Evolutionary conservation across 495 filamentous ascomycete species (phyloP).

Genomic region (Letharia columbiana): DNA sequence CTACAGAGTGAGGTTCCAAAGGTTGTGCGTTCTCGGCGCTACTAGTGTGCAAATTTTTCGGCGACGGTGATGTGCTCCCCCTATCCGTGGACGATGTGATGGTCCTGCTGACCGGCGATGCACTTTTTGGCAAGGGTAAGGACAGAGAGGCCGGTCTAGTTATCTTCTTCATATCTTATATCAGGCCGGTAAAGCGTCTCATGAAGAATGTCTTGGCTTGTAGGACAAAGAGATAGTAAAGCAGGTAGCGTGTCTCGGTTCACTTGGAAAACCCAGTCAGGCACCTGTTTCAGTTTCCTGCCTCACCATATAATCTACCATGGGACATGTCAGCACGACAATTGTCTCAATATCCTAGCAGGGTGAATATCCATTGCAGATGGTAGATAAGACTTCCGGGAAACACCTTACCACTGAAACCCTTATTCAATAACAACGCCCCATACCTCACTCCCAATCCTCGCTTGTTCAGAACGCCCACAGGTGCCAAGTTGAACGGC

Average conservation of each 20-base stretch:
- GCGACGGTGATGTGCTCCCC: conserved; percentile 14
- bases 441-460: not conserved
- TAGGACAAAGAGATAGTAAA: not conserved
- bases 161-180: conserved; percentile 5
- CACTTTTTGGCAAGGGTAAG: conserved; percentile 17
- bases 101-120: conserved; percentile 19
- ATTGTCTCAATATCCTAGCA: not conserved
- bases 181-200: not conserved
- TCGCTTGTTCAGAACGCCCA: not conserved
- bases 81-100: conserved; percentile 19
- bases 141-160: conserved; percentile 17
- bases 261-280: not conserved
- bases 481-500: not conserved
- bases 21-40: conserved; percentile 5
- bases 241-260: not conserved
- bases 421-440: not conserved
- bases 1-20: conserved; percentile 4
- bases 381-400: not conserved
- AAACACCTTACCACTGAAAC: not conserved
- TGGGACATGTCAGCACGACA: not conserved
- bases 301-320: not conserved
- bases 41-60: conserved; percentile 2
- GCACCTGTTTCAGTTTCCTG: not conserved
- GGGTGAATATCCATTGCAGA: not conserved
- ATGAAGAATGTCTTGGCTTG: not conserved